Evolutionary conservation across 331 rosid species (phyloP).

Genomic region (Pyrus hybrid): DNA sequence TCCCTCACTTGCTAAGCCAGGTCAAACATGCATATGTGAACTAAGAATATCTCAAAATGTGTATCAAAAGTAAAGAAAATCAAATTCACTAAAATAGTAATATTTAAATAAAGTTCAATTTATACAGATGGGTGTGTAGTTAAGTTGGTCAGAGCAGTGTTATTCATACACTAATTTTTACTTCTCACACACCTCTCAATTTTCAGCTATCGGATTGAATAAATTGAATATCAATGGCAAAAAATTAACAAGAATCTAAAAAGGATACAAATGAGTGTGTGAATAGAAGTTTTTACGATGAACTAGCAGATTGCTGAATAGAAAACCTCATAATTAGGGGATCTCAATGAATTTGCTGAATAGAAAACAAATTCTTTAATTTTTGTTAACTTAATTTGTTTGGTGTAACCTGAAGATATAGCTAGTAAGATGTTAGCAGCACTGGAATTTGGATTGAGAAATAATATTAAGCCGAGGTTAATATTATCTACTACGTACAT

Average conservation of each 20-base stretch:
- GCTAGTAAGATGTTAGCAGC: background rate
- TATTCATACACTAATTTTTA: no score
- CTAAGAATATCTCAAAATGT: background rate
- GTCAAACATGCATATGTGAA: background rate
- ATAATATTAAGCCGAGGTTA: background rate
- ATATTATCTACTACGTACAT: background rate
- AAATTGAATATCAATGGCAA: no score
- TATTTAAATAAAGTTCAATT: background rate
- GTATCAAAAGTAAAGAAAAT: background rate
- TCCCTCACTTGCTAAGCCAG: background rate
- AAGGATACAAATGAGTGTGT: no score
- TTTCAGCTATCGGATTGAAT: no score
- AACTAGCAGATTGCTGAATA: background rate
- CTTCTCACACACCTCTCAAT: no score
- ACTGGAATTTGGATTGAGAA: background rate
- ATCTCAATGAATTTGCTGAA: background rate
- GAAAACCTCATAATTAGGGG: background rate
- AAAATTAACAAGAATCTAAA: no score
- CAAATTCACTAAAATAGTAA: background rate
- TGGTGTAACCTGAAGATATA: background rate
- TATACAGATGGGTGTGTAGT: accelerated
- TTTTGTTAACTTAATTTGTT: background rate
- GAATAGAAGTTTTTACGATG: no score
- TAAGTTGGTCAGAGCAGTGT: background rate
- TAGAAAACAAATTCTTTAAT: no score